These are phyloP conservation scores for Scheffersomyces stipitis DNA, from an alignment of 805 yeast genomes.

Conservation along the genomic window DNA sequence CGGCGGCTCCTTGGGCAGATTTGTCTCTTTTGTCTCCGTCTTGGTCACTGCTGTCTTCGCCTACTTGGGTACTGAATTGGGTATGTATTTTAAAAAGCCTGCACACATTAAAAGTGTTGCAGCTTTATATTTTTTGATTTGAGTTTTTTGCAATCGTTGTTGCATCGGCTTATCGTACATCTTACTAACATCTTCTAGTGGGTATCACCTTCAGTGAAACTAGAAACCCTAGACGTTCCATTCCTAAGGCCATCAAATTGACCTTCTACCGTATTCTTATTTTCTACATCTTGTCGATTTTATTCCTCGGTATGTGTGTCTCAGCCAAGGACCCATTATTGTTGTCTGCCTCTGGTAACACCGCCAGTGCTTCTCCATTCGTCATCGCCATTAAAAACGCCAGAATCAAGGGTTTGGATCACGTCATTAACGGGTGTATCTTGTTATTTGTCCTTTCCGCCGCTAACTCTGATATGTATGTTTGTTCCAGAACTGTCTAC, in stretches of 20 bases:
- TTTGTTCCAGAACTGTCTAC: conserved; percentile 73
- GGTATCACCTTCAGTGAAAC: conserved; percentile 78
- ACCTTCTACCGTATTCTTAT: conserved; percentile 65
- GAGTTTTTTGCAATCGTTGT: too few relatives aligned
- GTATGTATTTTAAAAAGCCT: too few relatives aligned
- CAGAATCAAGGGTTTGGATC: conserved; percentile 63
- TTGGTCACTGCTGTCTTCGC: conserved; percentile 69
- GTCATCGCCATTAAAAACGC: conserved; percentile 77
- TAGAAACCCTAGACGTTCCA: conserved; percentile 59
- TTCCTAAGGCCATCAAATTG: conserved; percentile 70
- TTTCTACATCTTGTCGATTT: conserved; percentile 61
- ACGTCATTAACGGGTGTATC: conserved; percentile 75
- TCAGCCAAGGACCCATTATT: conserved; percentile 55
- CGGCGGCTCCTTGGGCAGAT: conserved; percentile 50
- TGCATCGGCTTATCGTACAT: neutral
- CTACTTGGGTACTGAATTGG: conserved; percentile 64
- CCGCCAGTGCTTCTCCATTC: conserved; percentile 80
- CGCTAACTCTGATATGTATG: conserved; percentile 75
- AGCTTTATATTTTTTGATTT: too few relatives aligned
- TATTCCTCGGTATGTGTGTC: conserved; percentile 68
- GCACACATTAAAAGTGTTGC: too few relatives aligned
- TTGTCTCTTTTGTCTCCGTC: conserved; percentile 61
- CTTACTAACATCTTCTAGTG: conserved; percentile 23
- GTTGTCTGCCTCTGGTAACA: conserved; percentile 49
- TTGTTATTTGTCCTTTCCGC: conserved; percentile 78